Base-by-base conservation (phyloP, 805 yeast genomes). In the Pichia ethanolica region DNA sequence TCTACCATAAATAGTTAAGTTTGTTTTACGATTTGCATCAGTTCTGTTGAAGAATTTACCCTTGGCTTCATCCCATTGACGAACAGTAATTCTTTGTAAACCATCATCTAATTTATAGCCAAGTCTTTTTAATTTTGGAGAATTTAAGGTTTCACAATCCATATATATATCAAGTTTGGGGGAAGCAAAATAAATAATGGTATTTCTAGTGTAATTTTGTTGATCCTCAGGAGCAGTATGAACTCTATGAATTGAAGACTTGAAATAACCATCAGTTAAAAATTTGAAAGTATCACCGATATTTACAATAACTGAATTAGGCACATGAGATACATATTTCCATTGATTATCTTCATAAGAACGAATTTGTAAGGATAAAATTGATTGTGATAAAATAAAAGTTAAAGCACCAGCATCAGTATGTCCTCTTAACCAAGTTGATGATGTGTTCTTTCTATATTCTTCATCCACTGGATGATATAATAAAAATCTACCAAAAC, bases 401-500 rank as follows among this genome's bases (percentile, higher is more conserved):
- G 75, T 61, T 42, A 71, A 64, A 1, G 68, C 74, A 49, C 68
- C 63, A 20, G 65, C 68, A 56, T 75, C 79, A 32, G 75, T 69
- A 53, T 75, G 79, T 2, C 79, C 79, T 44, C 78, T 63, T 32
- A 75, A 60, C 71, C 72, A 73, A 3, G 72, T 72, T 32, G 65
- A 61, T 9, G 64, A 65, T 0, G 76, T 71, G 41, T 62, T 58
- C 25, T 56, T 40, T 9, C 61, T 60, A 20, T 65, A 65, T 6
- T 61, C 62, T 12, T 61, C 60, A 34, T 59, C 56, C 35, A 64
- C 64, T 34, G 67, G 71, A 51, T 67, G 65, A 53, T 71, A 71
- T 39, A 63, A 49, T 64, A 71, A 64, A 42, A 69, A 59, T 39
- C 75, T 57, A 2, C 72, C 72, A 47, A 63, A 62, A 1, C 73